Base-by-base conservation (phyloP, 352 stramenopile species). In the Pythium aquatile region DNA sequence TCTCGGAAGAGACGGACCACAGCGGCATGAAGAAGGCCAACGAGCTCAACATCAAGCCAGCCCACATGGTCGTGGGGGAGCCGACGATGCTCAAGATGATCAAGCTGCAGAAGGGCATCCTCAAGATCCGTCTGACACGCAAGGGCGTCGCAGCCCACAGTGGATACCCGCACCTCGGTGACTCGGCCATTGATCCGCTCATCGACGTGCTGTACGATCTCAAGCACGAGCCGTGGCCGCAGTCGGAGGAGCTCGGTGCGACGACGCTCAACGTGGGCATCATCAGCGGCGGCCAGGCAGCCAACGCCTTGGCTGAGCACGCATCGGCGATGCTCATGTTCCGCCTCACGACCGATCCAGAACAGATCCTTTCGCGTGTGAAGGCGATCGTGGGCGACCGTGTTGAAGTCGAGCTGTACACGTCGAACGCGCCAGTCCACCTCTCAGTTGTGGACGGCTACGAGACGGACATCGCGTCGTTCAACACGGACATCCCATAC, bases 401-500 rank as follows among this genome's bases (percentile, higher is more conserved):
- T 29, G 81, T 85, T 20, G 76, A 78, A 8, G 80, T 90, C 42
- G 78, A 96, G 68, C 72, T 96, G 26, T 95, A 95, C 70, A 91
- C 86, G n/a, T 78, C 81, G 8, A 96, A 96, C 51, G 70, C 82
- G 7, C 88, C 85, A 0, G 86, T 95, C 7, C 81, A 88, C 28
- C 70, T 96, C 40, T 87, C 83, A 28, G 83, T 90, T 8, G 72
- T 96, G 4, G 80, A 90, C 37, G 88, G 86, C n/a, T 96, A 94
- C 63, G 81, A 92, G 32, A 93, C 82, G 28, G 85, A 90, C 32
- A 72, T 96, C 16, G 88, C 88, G 6, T 92, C 80, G 32, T 96
- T 94, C 72, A 96, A 96, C 66, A 95, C 88, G 0, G 88, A 96
- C 39, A 88, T 96, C n/a, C 84, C 86, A 37, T 96, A 93, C 75